Conservation (phyloP, 1,284 basidiomycete genomes). For the Irpex lacteus region DNA sequence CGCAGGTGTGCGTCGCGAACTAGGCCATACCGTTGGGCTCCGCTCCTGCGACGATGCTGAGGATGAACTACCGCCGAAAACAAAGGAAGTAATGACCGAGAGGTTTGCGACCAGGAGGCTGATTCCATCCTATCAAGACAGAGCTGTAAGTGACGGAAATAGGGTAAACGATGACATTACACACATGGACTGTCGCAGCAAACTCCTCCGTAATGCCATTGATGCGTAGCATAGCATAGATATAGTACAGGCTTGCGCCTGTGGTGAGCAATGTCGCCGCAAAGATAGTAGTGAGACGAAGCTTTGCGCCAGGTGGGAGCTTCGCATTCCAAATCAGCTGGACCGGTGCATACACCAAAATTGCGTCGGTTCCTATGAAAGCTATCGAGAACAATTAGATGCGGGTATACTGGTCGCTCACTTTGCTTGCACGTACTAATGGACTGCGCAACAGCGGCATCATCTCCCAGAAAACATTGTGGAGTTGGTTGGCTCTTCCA, state of each 20-base stretch:
- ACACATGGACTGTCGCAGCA: not conserved
- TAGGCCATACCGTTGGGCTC: not conserved
- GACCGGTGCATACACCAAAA: not conserved
- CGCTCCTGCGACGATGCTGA: not conserved
- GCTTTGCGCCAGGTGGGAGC: not conserved
- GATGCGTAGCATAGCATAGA: not conserved
- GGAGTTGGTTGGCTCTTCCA: not conserved
- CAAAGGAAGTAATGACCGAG: not conserved
- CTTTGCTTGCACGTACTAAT: not conserved
- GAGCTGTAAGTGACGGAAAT: not conserved
- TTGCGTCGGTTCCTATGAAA: not conserved
- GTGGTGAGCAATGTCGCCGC: not conserved
- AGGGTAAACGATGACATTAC: not conserved
- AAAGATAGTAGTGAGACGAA: not conserved
- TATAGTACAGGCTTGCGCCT: not conserved
- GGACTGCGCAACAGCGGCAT: not conserved
- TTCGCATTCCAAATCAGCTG: not conserved
- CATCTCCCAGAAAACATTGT: not conserved
- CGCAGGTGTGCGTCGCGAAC: not conserved
- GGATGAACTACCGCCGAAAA: not conserved
- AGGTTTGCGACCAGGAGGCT: not conserved
- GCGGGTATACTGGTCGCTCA: not conserved
- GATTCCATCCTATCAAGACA: not conserved
- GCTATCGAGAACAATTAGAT: not conserved
- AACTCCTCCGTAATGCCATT: not conserved